Percentiles rank a stretch among this genome's conserved stretches.
phyloP scores from a whole-genome alignment of 139 green algal species.

The Astrephomene gubernaculifera region DNA sequence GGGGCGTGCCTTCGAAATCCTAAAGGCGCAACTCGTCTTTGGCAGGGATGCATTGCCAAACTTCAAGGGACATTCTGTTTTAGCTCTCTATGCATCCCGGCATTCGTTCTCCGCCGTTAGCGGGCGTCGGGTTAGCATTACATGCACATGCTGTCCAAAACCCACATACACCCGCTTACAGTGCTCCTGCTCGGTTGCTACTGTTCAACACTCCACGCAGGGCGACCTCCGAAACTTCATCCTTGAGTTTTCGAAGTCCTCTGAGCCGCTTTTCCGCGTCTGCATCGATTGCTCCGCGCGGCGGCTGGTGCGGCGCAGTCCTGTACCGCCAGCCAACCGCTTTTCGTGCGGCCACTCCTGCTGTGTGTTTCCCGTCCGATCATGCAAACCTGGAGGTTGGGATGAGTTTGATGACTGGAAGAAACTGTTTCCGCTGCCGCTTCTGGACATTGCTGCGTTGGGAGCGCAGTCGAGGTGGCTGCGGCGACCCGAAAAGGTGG shows the following conservation, averaged over 20 bases:
- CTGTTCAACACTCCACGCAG: background rate
- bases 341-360: conserved; percentile 21
- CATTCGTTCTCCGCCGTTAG: background rate
- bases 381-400: conserved; percentile 33
- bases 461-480: background rate
- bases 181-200: background rate
- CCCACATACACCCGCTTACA: background rate
- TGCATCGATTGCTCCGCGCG: conserved; percentile 3
- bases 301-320: conserved; percentile 2
- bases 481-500: background rate
- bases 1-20: too few relatives aligned
- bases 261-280: background rate
- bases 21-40: background rate
- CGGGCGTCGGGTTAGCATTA: background rate
- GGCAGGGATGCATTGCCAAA: background rate
- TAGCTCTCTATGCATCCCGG: background rate
- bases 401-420: background rate
- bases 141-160: too few relatives aligned
- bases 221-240: background rate
- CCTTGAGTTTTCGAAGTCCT: background rate
- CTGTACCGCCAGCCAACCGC: conserved; percentile 19
- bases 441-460: background rate
- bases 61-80: background rate
- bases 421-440: background rate
- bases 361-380: conserved; percentile 25